phyloP scores from a whole-genome alignment of 768 basidiomycete genomes.

The Mycena pura region DNA sequence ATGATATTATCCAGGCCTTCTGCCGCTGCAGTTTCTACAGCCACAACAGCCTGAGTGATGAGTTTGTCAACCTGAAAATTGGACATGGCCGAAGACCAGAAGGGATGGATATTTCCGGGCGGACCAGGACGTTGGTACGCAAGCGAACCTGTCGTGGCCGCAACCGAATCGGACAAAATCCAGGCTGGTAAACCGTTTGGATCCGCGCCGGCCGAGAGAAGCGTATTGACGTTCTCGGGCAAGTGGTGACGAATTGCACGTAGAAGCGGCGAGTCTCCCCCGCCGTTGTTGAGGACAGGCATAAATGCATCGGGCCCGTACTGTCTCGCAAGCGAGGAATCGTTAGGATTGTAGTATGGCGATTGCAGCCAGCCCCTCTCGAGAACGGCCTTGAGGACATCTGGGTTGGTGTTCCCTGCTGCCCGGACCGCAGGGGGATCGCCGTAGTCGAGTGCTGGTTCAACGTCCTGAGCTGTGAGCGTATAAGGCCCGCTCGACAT shows the following conservation, averaged over 20 bases:
- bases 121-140: neutral
- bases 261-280: constrained; percentile 1
- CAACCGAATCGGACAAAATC: constrained; percentile 1
- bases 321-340: neutral
- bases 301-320: constrained; percentile 11
- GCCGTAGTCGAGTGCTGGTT: neutral
- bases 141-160: neutral
- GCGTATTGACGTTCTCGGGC: neutral
- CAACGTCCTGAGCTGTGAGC: constrained; percentile 2
- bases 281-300: neutral
- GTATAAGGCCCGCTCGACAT: neutral
- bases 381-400: constrained; percentile 9
- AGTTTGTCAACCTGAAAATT: constrained; percentile 9
- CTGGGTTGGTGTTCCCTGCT: constrained; percentile 5
- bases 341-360: neutral
- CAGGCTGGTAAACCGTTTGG: constrained; percentile 4
- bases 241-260: neutral
- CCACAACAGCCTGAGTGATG: neutral
- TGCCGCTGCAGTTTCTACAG: constrained; percentile 5
- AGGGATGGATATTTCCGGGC: constrained; percentile 1
- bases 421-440: constrained; percentile 4
- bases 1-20: neutral
- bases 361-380: neutral
- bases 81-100: constrained; percentile 10
- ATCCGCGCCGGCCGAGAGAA: constrained; percentile 3